Percentiles rank a stretch among this genome's conserved stretches.
phyloP scores from a whole-genome alignment of 2,329 filamentous ascomycete species.

The Cordyceps tenuipes region DNA sequence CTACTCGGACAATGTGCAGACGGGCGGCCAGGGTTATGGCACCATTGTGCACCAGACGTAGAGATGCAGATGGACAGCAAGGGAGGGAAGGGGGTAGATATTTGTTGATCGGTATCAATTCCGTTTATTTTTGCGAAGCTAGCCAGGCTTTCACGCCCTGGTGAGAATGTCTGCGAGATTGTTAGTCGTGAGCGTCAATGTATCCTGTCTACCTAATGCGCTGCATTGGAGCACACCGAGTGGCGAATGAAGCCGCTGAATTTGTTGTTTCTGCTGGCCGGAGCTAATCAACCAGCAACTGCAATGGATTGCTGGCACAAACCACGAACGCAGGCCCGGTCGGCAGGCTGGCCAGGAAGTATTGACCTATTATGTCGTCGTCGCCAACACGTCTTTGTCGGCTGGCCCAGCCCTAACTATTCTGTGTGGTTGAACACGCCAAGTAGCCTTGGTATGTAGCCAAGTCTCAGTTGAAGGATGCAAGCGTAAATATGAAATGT shows the following conservation, averaged over 20 bases:
- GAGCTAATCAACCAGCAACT: neutral
- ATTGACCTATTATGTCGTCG: neutral
- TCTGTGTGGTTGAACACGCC: neutral
- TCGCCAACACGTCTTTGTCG: slow-evolving; percentile 1
- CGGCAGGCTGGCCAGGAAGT: neutral
- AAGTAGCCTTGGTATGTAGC: neutral
- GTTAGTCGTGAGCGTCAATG: neutral
- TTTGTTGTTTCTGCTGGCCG: too few relatives aligned
- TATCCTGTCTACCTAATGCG: neutral
- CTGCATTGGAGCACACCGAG: too few relatives aligned
- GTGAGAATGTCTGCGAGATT: neutral
- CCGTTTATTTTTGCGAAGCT: neutral
- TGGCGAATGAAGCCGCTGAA: too few relatives aligned
- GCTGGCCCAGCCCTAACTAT: neutral
- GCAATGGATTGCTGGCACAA: too few relatives aligned
- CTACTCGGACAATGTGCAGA: slow-evolving; percentile 65
- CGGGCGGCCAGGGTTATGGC: slow-evolving; percentile 58
- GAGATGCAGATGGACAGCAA: neutral
- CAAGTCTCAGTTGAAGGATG: too few relatives aligned
- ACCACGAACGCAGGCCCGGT: neutral
- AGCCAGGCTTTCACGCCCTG: neutral
- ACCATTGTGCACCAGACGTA: slow-evolving; percentile 31
- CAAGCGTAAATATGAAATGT: too few relatives aligned
- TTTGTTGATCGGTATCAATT: neutral
- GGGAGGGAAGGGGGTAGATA: too few relatives aligned